Evolutionary conservation across 108 stramenopile genomes (phyloP).

Genomic region (Skeletonema menzelii): DNA sequence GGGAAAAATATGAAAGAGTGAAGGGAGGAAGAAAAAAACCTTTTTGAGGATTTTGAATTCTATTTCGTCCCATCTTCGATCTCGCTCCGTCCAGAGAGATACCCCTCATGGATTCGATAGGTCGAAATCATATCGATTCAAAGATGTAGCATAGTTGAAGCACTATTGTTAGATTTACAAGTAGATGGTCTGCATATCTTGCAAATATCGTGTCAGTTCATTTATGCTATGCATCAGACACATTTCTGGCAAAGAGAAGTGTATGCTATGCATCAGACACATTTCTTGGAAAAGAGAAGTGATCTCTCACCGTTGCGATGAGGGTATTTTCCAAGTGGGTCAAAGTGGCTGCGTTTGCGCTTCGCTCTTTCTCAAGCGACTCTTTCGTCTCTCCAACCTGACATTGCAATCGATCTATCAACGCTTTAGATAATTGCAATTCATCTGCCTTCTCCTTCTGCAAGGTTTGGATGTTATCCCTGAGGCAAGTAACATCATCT

Average conservation of each 20-base stretch:
- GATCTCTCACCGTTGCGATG: constrained; percentile 6
- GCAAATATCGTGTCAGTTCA: no score
- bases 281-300: background rate
- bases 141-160: background rate
- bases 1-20: no score
- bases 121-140: no score
- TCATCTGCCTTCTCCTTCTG: constrained; percentile 4
- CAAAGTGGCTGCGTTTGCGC: background rate
- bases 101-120: no score
- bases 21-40: no score
- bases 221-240: no score
- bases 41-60: no score
- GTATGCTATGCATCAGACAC: background rate
- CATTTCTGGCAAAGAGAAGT: background rate
- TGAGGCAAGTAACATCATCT: background rate
- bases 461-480: background rate
- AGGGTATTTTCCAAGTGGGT: constrained; percentile 8
- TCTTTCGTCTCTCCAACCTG: background rate
- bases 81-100: no score
- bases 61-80: no score
- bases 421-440: background rate
- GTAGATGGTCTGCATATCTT: background rate
- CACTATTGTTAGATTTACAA: background rate
- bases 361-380: background rate
- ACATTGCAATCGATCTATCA: background rate